phyloP scores from a whole-genome alignment of 805 yeast genomes.

The Pichia heedii region DNA sequence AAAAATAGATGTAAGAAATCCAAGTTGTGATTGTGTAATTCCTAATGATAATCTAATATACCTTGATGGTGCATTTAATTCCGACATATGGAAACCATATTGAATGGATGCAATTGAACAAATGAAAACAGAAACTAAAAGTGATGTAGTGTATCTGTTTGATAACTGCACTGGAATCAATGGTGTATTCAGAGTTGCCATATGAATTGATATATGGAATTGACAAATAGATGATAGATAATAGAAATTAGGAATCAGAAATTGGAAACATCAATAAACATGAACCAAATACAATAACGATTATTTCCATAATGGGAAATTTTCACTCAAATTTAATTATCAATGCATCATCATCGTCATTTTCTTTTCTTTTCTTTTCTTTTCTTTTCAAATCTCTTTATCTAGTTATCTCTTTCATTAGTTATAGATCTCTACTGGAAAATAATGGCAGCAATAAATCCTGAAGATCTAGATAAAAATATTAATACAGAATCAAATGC shows the following conservation, averaged over 20 bases:
- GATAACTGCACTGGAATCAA: background rate
- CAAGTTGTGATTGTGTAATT: slow-evolving; percentile 41
- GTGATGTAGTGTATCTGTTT: slow-evolving; percentile 1
- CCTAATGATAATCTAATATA: slow-evolving; percentile 30
- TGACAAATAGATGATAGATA: no score
- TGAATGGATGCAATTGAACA: slow-evolving; percentile 76
- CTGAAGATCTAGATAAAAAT: slow-evolving; percentile 11
- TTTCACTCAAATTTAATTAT: no score
- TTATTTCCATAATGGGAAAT: background rate
- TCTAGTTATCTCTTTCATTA: no score
- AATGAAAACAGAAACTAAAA: slow-evolving; percentile 41
- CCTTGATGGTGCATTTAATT: slow-evolving; percentile 81
- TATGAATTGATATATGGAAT: no score
- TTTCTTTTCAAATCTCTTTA: no score
- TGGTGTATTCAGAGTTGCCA: slow-evolving; percentile 4
- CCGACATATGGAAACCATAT: slow-evolving; percentile 93
- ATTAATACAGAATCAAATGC: slow-evolving; percentile 10
- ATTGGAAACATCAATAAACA: no score
- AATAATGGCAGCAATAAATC: slow-evolving; percentile 11
- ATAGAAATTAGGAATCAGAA: no score
- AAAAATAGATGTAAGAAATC: slow-evolving; percentile 68
- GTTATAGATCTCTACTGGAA: no score
- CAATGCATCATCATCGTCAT: no score
- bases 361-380: no score
- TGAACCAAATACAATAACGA: no score